Conservation (phyloP, 1,139 yeast species). For the Blastobotrys arbuscula region DNA sequence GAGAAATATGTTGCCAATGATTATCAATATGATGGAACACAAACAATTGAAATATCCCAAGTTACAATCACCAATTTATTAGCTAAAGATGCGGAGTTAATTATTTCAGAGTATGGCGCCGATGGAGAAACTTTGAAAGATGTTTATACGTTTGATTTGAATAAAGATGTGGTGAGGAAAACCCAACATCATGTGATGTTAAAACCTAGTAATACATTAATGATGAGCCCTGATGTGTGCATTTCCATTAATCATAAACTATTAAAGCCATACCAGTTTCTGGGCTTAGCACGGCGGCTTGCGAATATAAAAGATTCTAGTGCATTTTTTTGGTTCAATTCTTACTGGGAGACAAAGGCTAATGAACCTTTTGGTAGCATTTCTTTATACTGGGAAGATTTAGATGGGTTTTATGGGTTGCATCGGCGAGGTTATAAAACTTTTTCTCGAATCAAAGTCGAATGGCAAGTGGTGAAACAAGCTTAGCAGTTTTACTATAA, state of each 20-base stretch:
- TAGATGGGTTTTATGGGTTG: slow-evolving; percentile 71
- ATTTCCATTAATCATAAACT: slow-evolving; percentile 17
- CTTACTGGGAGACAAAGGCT: slow-evolving; percentile 30
- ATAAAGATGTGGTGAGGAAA: neutral
- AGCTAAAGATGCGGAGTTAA: slow-evolving; percentile 26
- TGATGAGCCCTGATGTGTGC: slow-evolving; percentile 22
- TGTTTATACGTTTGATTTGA: slow-evolving; percentile 23
- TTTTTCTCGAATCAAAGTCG: slow-evolving; percentile 46
- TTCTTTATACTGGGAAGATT: slow-evolving; percentile 46
- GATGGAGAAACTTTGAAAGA: slow-evolving; percentile 19
- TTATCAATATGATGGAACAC: slow-evolving; percentile 20
- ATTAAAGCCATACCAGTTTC: neutral
- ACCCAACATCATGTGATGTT: neutral
- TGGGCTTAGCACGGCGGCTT: neutral
- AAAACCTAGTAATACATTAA: slow-evolving; percentile 10
- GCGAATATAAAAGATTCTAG: slow-evolving; percentile 16
- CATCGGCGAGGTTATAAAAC: slow-evolving; percentile 46
- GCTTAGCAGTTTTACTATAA: no score
- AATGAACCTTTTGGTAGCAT: slow-evolving; percentile 23
- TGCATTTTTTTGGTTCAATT: slow-evolving; percentile 35
- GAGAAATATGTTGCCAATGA: slow-evolving; percentile 32
- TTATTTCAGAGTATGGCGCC: slow-evolving; percentile 22
- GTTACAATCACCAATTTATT: slow-evolving; percentile 28
- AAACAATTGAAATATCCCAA: slow-evolving; percentile 25
- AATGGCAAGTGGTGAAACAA: slow-evolving; percentile 30